Evolutionary conservation across 305 asterid genomes (phyloP).

Genomic region (Petunia hybrid): DNA sequence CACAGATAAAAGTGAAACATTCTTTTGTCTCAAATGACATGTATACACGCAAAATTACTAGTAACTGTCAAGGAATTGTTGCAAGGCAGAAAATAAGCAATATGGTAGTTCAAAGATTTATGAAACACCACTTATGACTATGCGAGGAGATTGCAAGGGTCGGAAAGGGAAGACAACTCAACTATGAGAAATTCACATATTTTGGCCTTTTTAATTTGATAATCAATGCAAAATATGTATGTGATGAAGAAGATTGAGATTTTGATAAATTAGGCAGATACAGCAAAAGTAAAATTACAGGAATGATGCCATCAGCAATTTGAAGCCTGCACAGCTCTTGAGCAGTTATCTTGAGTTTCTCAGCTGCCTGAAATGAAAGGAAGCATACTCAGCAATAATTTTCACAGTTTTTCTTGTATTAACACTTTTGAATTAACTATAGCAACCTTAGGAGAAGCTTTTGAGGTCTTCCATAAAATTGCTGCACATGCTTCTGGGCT

Average conservation of each 20-base stretch:
- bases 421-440: slow-evolving; percentile 23
- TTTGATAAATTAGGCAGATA: slow-evolving; percentile 20
- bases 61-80: background rate
- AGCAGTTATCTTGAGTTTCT: slow-evolving; percentile 90
- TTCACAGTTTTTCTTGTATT: slow-evolving; percentile 19
- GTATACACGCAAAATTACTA: background rate
- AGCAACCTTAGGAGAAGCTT: slow-evolving; percentile 88
- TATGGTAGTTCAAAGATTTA: background rate
- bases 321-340: slow-evolving; percentile 67
- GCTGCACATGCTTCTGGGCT: slow-evolving; percentile 99
- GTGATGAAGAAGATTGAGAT: slow-evolving; percentile 20
- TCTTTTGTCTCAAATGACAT: slow-evolving; percentile 19
- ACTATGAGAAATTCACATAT: background rate
- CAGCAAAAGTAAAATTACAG: slow-evolving; percentile 66
- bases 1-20: slow-evolving; percentile 9
- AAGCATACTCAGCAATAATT: slow-evolving; percentile 29
- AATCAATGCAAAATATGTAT: background rate
- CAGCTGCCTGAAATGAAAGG: slow-evolving; percentile 81
- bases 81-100: slow-evolving; percentile 11
- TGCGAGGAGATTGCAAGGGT: slow-evolving; percentile 7
- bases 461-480: slow-evolving; percentile 86
- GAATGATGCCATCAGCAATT: slow-evolving; percentile 76
- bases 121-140: slow-evolving; percentile 11
- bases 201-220: slow-evolving; percentile 1
- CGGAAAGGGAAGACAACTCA: slow-evolving; percentile 3